Evolutionary conservation across 805 yeast genomes (phyloP), one percentile per base, ranked within the genome.

Genomic region (Candida cerambycidarum): DNA sequence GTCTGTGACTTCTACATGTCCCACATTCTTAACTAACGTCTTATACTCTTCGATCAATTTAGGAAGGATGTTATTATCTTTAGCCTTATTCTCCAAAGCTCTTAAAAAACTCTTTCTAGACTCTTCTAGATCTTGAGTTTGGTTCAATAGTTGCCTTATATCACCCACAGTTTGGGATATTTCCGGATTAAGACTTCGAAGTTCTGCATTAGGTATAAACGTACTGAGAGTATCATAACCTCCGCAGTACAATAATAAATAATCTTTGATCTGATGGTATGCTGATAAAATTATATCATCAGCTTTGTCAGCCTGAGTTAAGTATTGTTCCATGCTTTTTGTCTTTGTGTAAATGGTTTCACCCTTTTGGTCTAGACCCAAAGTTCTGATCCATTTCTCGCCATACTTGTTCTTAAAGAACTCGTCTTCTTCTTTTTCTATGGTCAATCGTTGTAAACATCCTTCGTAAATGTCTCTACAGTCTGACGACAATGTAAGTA

Each of bases 351-450:
- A 49, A 3, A 76, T 58, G 1, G 62, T 67, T 0, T 57, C 48
- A 8, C 75, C 73, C 23, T 6, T 8, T 21, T 21, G 23, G 1
- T 80, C 77, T 3, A 59, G 72, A 1, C 89, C 77, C 0, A 67
- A 51, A 0, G 61, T 55, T 17, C 89, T 59, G 0, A 54, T 68
- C 90, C 90, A 85, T 5, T 14, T 5, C n/a, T 7, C 16, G 3
- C 39, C 41, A 38, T 42, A 44, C 24, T 69, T 59, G 1, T 60
- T 58, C 35, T 80, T 60, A 56, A 83, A 56, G 13, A 70, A 48
- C 1, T 67, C 69, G 53, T 87, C 89, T 35, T 82, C 87, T 3
- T 67, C 57, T 1, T 63, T 61, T 43, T 85, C 93, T 6, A 70
- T 58, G 2, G 47, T 40, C 2, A 88, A 57, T 29, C 76, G 52